Evolutionary conservation across 495 filamentous ascomycete species (phyloP).

Genomic region (Xylaria castorea): DNA sequence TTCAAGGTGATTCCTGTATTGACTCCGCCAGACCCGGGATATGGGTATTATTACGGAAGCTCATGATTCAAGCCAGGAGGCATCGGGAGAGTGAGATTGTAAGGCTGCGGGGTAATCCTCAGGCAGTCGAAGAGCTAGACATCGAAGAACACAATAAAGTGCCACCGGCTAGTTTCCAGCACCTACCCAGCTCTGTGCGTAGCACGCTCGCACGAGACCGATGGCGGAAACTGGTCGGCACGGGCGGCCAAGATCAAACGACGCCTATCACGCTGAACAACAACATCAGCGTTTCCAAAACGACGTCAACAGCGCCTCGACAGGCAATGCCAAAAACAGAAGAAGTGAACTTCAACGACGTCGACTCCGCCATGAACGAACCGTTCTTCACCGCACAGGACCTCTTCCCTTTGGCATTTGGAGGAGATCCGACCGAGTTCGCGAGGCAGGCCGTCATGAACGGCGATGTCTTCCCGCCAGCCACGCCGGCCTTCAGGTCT

Average conservation of each 20-base stretch:
- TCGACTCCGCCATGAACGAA: conserved; percentile 45
- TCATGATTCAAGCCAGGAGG: conserved; percentile 70
- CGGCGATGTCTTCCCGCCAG: not conserved
- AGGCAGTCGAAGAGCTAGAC: conserved; percentile 51
- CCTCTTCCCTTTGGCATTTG: conserved; percentile 34
- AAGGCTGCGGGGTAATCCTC: conserved; percentile 48
- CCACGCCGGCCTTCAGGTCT: not conserved
- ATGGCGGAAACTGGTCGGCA: conserved; percentile 55
- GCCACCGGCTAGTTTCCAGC: conserved; percentile 46
- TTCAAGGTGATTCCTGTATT: conserved; percentile 58
- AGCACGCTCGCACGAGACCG: conserved; percentile 45
- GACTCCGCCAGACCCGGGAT: conserved; percentile 67
- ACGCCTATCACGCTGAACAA: not conserved
- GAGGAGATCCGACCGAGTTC: conserved; percentile 27
- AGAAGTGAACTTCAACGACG: conserved; percentile 24
- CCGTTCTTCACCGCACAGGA: conserved; percentile 43
- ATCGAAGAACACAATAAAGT: conserved; percentile 43
- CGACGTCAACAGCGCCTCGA: conserved; percentile 13
- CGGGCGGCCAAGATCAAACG: conserved; percentile 35
- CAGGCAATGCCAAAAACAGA: conserved; percentile 14
- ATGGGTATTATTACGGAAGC: conserved; percentile 75
- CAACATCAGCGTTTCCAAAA: conserved; percentile 17
- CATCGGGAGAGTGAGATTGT: conserved; percentile 58
- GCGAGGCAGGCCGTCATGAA: conserved; percentile 20
- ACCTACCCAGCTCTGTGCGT: conserved; percentile 47